Evolutionary conservation across 352 stramenopile species (phyloP).

Genomic region (Phytophthora sp.): DNA sequence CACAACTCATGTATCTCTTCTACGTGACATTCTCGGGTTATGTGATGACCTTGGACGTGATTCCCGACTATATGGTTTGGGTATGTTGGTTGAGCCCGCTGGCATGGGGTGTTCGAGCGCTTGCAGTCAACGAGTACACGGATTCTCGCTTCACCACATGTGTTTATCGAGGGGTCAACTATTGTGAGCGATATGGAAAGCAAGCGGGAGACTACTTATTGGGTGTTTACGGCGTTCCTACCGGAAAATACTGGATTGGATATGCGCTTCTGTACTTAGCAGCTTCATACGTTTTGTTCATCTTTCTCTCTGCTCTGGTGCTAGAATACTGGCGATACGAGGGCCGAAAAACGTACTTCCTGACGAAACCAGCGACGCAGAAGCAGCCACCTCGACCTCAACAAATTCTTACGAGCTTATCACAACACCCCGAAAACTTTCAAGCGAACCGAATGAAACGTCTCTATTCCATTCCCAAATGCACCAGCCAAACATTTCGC

Average conservation of each 20-base stretch:
- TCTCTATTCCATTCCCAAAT: slow-evolving; percentile 41
- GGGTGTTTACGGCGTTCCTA: slow-evolving; percentile 23
- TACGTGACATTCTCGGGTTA: slow-evolving; percentile 42
- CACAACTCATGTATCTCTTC: too few species aligned
- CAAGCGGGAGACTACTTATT: slow-evolving; percentile 39
- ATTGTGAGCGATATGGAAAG: slow-evolving; percentile 33
- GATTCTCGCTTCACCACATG: slow-evolving; percentile 19
- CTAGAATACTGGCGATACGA: too few species aligned
- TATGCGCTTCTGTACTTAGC: too few species aligned
- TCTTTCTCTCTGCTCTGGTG: too few species aligned
- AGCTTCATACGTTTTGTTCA: too few species aligned
- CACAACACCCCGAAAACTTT: too few species aligned
- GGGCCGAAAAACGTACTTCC: too few species aligned
- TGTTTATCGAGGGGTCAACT: slow-evolving; percentile 35
- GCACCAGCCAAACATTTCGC: slow-evolving; percentile 44
- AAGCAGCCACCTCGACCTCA: too few species aligned
- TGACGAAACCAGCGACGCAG: too few species aligned
- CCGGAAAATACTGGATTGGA: too few species aligned
- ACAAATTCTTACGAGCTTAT: too few species aligned
- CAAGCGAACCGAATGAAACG: too few species aligned
- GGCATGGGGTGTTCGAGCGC: slow-evolving; percentile 35
- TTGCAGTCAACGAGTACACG: slow-evolving; percentile 40
- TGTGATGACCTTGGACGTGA: slow-evolving; percentile 27
- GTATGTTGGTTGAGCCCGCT: slow-evolving; percentile 58
- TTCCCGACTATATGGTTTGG: slow-evolving; percentile 44